phyloP scores from a whole-genome alignment of 495 filamentous ascomycete species.

The Monascus purpureus region DNA sequence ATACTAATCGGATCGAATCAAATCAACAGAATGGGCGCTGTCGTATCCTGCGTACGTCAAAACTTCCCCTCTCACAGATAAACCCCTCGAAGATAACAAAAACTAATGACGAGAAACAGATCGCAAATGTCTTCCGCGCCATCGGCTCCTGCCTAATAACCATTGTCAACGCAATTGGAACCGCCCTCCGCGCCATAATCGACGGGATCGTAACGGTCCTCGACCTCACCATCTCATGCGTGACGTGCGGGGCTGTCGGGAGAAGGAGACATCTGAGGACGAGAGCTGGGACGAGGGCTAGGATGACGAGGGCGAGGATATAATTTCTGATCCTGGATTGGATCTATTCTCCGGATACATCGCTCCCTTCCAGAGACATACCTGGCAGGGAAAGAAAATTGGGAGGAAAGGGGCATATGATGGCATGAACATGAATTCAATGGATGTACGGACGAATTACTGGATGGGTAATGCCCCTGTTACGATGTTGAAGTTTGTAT shows the following conservation, averaged over 20 bases:
- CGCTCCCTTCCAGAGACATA: too few species aligned
- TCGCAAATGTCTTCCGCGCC: conserved; percentile 61
- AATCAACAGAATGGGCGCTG: conserved; percentile 72
- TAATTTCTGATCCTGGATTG: too few species aligned
- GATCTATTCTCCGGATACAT: neutral
- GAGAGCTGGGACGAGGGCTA: neutral
- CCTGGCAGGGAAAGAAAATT: too few species aligned
- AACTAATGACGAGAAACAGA: conserved; percentile 32
- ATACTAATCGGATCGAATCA: too few species aligned
- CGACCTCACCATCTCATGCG: conserved; percentile 71
- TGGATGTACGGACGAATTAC: too few species aligned
- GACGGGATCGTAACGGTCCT: conserved; percentile 65
- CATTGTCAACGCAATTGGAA: conserved; percentile 68
- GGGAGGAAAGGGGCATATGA: too few species aligned
- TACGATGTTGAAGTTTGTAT: too few species aligned
- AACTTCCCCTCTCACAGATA: conserved; percentile 1
- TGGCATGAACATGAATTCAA: too few species aligned
- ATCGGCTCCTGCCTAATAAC: conserved; percentile 77
- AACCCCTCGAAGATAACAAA: neutral
- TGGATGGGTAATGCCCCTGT: too few species aligned
- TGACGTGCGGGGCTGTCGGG: conserved; percentile 62
- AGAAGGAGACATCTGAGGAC: conserved; percentile 11
- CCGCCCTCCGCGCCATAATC: conserved; percentile 66
- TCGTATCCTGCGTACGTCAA: conserved; percentile 82
- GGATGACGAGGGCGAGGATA: neutral